Evolutionary conservation across 2,329 filamentous ascomycete species (phyloP).

Genomic region (Fusarium sp.): DNA sequence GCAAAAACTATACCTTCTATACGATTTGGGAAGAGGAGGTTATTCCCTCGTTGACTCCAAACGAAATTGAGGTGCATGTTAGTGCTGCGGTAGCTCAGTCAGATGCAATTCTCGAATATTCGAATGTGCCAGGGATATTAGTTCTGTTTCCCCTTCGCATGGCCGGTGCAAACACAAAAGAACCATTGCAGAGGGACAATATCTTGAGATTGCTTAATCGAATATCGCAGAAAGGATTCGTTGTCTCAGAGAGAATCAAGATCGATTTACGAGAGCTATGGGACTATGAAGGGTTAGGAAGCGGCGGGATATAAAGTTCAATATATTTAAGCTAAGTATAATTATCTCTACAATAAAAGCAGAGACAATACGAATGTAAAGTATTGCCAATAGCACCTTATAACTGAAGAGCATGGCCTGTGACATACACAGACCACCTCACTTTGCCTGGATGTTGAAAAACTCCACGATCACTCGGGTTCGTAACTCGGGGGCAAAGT

Average conservation of each 20-base stretch:
- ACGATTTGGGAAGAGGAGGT: slow-evolving; percentile 29
- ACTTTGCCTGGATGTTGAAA: slow-evolving; percentile 48
- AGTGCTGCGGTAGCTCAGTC: background rate
- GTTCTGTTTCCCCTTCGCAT: slow-evolving; percentile 47
- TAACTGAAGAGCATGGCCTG: too few relatives aligned
- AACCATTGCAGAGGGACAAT: background rate
- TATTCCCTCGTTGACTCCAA: slow-evolving; percentile 17
- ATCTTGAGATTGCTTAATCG: slow-evolving; percentile 15
- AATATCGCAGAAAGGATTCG: slow-evolving; percentile 43
- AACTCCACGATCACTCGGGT: slow-evolving; percentile 52
- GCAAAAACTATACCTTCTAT: slow-evolving; percentile 46
- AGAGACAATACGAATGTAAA: too few relatives aligned
- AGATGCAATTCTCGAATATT: slow-evolving; percentile 11
- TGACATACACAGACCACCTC: background rate
- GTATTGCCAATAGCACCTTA: too few relatives aligned
- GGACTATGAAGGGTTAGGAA: slow-evolving; percentile 13
- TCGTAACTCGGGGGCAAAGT: slow-evolving; percentile 48
- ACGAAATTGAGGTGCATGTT: slow-evolving; percentile 11
- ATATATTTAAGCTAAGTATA: too few relatives aligned
- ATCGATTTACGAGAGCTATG: slow-evolving; percentile 45
- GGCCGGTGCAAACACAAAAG: slow-evolving; percentile 30
- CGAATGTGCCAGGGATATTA: slow-evolving; percentile 38
- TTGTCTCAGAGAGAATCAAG: slow-evolving; percentile 43
- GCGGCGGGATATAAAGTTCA: too few relatives aligned
- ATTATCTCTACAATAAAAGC: too few relatives aligned